Conservation (phyloP, 2,329 filamentous ascomycete species). For the Alternaria triticina region DNA sequence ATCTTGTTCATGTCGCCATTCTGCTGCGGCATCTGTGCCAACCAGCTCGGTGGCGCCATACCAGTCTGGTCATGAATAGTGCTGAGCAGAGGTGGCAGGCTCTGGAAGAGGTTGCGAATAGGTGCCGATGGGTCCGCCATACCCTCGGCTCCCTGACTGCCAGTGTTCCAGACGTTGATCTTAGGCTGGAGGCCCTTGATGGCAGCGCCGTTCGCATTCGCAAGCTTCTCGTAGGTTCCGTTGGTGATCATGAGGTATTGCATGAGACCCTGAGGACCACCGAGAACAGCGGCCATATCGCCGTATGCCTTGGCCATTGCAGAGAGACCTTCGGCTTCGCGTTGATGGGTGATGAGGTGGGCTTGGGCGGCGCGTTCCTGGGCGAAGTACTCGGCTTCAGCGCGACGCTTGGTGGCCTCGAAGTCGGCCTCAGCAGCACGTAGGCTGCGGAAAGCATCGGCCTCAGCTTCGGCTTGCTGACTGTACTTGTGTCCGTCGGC, state of each 20-base stretch:
- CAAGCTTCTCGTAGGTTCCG: conserved; percentile 77
- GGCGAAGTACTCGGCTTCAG: conserved; percentile 50
- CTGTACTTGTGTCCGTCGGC: conserved; percentile 64
- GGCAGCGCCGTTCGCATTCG: conserved; percentile 77
- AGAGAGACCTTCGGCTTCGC: conserved; percentile 76
- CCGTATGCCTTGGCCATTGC: conserved; percentile 84
- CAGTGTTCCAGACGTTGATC: conserved; percentile 91
- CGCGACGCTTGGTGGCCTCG: conserved; percentile 49
- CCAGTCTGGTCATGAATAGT: conserved; percentile 91
- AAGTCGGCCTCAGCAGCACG: conserved; percentile 55
- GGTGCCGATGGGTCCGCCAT: conserved; percentile 64
- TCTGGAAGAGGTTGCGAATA: conserved; percentile 84
- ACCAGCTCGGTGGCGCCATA: conserved; percentile 78
- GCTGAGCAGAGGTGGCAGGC: conserved; percentile 78
- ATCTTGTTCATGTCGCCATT: conserved; percentile 25
- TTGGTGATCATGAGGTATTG: conserved; percentile 90
- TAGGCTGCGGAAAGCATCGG: conserved; percentile 52
- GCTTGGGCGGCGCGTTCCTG: conserved; percentile 65
- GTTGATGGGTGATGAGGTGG: conserved; percentile 65
- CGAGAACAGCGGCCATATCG: conserved; percentile 73
- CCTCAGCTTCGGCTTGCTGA: conserved; percentile 65
- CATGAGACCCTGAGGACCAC: conserved; percentile 77
- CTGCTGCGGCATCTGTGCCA: conserved; percentile 59
- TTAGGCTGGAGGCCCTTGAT: conserved; percentile 82
- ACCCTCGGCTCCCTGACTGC: conserved; percentile 55